These are phyloP conservation scores for Candida nemodendra DNA, from an alignment of 805 yeast species.

Conservation along the genomic window DNA sequence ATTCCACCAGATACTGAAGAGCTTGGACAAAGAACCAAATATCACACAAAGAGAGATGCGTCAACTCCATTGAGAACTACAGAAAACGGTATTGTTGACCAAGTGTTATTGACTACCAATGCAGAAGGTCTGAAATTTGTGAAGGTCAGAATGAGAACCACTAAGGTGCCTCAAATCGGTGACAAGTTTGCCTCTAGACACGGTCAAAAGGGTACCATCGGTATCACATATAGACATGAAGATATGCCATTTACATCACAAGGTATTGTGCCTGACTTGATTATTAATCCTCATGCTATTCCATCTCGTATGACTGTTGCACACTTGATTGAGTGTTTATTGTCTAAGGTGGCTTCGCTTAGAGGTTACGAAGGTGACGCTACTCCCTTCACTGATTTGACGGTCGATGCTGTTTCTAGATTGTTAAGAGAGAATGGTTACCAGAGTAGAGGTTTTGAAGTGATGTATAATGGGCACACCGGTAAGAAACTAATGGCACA, in stretches of 20 bases:
- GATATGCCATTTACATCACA: slow-evolving; percentile 98
- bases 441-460: slow-evolving; percentile 98
- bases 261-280: slow-evolving; percentile 96
- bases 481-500: slow-evolving; percentile 98
- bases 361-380: slow-evolving; percentile 99
- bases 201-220: slow-evolving; percentile 99
- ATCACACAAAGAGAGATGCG: slow-evolving; percentile 98
- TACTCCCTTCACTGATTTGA: slow-evolving; percentile 96
- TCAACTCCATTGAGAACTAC: slow-evolving; percentile 96
- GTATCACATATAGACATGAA: slow-evolving; percentile 97
- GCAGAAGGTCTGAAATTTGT: slow-evolving; percentile 98
- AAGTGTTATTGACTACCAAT: slow-evolving; percentile 92
- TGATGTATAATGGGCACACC: slow-evolving; percentile 98
- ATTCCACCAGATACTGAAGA: slow-evolving; percentile 99
- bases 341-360: slow-evolving; percentile 90
- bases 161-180: slow-evolving; percentile 98
- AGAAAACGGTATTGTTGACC: slow-evolving; percentile 98
- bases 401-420: slow-evolving; percentile 94
- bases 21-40: slow-evolving; percentile 96
- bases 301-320: slow-evolving; percentile 99
- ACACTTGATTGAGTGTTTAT: slow-evolving; percentile 95
- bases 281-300: slow-evolving; percentile 98
- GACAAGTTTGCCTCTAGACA: slow-evolving; percentile 99
- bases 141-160: slow-evolving; percentile 98
- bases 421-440: slow-evolving; percentile 93